Conservation (phyloP, 1,284 basidiomycete species). For the Malassezia obtusa region DNA sequence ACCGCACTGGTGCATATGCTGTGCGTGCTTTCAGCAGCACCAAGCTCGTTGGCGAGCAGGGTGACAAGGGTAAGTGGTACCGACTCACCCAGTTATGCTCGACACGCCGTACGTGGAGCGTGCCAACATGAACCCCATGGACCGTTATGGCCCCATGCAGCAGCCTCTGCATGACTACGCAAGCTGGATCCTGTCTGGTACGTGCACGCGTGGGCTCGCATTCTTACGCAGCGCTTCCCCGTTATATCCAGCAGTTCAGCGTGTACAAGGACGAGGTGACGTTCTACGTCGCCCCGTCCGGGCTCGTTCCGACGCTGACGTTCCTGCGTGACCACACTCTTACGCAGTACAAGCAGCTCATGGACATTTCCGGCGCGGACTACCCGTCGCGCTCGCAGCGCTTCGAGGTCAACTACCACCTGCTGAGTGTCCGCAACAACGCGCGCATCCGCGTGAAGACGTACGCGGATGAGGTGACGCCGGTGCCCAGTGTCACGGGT, state of each 20-base stretch:
- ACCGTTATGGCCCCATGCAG: constrained; percentile 25
- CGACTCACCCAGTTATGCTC: constrained; percentile 26
- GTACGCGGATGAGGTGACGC: constrained; percentile 88
- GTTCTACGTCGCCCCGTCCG: constrained; percentile 74
- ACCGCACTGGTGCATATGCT: constrained; percentile 1
- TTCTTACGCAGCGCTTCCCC: constrained; percentile 32
- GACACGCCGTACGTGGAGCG: constrained; percentile 35
- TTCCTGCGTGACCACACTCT: constrained; percentile 95
- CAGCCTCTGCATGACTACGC: constrained; percentile 43
- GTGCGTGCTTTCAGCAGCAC: constrained; percentile 10
- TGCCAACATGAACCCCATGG: constrained; percentile 40
- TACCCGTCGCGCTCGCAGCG: constrained; percentile 84
- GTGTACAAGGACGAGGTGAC: constrained; percentile 86
- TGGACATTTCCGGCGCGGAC: constrained; percentile 93
- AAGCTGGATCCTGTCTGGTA: constrained; percentile 42
- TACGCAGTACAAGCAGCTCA: constrained; percentile 82
- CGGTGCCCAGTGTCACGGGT: constrained; percentile 71
- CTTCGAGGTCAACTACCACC: constrained; percentile 95
- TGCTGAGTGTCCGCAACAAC: constrained; percentile 66
- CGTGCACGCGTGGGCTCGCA: constrained; percentile 8
- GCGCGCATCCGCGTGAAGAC: constrained; percentile 90
- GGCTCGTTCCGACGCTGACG: constrained; percentile 71
- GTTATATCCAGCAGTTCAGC: constrained; percentile 46
- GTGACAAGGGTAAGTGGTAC: constrained; percentile 24
- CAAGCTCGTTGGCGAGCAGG: constrained; percentile 18